Conservation (phyloP, 352 stramenopile genomes). For the Globisporangium spinosum region DNA sequence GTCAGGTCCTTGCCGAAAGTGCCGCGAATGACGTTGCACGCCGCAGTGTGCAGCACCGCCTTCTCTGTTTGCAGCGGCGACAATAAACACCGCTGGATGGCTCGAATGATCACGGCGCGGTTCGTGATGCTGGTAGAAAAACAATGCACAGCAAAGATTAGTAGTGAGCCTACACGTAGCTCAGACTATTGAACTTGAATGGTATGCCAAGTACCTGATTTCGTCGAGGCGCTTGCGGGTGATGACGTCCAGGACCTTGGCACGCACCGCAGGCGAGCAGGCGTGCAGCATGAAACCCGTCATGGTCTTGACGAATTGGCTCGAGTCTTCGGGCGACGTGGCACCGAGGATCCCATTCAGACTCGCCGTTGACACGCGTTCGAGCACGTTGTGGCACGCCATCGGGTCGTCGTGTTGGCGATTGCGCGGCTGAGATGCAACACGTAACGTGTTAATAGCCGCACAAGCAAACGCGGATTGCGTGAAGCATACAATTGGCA, state of each 20-base stretch:
- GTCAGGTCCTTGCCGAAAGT: conserved; percentile 70
- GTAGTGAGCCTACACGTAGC: background rate
- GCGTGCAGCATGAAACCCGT: conserved; percentile 84
- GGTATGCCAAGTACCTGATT: conserved; percentile 34
- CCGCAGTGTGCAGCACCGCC: conserved; percentile 53
- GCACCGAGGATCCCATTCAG: conserved; percentile 77
- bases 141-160: background rate
- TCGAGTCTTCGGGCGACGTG: conserved; percentile 70
- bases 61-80: conserved; percentile 73
- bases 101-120: conserved; percentile 69
- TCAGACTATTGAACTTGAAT: background rate
- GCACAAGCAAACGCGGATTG: no score
- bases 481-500: background rate
- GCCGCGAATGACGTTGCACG: conserved; percentile 64
- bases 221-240: conserved; percentile 58
- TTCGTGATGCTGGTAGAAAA: conserved; percentile 44
- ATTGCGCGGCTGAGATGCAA: conserved; percentile 33
- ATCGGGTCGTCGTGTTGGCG: conserved; percentile 51
- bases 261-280: conserved; percentile 50
- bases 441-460: background rate
- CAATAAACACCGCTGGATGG: conserved; percentile 73
- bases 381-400: conserved; percentile 76
- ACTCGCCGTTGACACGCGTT: conserved; percentile 46
- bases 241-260: conserved; percentile 75
- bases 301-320: conserved; percentile 78